Conservation (phyloP, 192 early-diverging fungal genomes). For the Fimicolochytrium jonesii region DNA sequence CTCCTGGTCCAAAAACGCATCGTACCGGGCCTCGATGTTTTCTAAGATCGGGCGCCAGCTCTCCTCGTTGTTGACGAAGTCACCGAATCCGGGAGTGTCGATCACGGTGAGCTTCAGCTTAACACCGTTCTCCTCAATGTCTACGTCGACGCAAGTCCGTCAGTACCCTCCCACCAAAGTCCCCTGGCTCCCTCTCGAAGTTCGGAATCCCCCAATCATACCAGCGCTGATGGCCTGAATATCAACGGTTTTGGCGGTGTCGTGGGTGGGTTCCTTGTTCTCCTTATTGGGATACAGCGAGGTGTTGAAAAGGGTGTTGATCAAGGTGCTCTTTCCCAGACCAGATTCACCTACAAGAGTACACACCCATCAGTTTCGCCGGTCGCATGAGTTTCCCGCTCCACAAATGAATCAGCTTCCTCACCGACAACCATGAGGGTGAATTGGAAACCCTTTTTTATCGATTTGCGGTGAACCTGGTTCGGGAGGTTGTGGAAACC, state of each 20-base stretch:
- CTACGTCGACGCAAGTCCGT: slow-evolving; percentile 22
- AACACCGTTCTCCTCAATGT: slow-evolving; percentile 96
- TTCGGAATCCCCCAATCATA: no score
- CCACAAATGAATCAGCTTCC: not conserved
- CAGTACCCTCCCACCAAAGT: no score
- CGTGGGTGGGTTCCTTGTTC: slow-evolving; percentile 60
- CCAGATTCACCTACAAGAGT: slow-evolving; percentile 47
- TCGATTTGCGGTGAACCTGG: slow-evolving; percentile 80
- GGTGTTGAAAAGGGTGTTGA: slow-evolving; percentile 63
- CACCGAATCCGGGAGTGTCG: slow-evolving; percentile 87
- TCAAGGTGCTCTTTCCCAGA: slow-evolving; percentile 59
- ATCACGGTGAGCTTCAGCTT: slow-evolving; percentile 94
- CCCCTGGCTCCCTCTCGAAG: no score
- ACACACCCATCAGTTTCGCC: not conserved
- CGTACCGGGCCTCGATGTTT: slow-evolving; percentile 91
- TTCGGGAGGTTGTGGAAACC: slow-evolving; percentile 58
- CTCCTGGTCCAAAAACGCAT: slow-evolving; percentile 85
- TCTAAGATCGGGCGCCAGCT: slow-evolving; percentile 91
- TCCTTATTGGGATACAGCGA: slow-evolving; percentile 87
- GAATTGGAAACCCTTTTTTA: slow-evolving; percentile 94
- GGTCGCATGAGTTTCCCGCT: not conserved
- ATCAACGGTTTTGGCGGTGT: slow-evolving; percentile 59
- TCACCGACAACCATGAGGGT: slow-evolving; percentile 61
- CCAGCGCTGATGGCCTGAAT: slow-evolving; percentile 53
- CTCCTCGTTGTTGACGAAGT: slow-evolving; percentile 63